Base-by-base conservation (phyloP, 2,329 filamentous ascomycete genomes). In the Furcasterigmium sp. region DNA sequence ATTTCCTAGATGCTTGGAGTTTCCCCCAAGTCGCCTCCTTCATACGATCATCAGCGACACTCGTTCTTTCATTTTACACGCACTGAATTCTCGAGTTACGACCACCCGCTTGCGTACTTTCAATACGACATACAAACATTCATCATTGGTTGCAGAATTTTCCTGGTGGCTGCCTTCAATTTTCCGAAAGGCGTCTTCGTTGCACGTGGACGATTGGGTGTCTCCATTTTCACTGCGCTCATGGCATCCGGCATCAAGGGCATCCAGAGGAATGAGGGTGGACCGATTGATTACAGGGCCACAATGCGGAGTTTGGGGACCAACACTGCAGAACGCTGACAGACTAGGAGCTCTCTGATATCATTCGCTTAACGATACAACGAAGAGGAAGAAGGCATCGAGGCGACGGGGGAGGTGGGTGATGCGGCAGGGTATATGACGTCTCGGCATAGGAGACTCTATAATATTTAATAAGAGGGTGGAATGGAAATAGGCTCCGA, bases 171-270 rank as follows among this genome's bases (percentile, higher is more conserved):
- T 15, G 32, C n/a, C 15, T 18, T 15, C 32, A 32, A 13, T 7
- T 8, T 13, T 15, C 29, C 17, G 8, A 30, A 30, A 17, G 14
- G 29, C 39, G 58, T 58, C 61, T 60, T 58, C 51, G 49, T 48
- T 71, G 66, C 72, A 71, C 64, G 72, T 72, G 72, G 61, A 70
- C 52, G 60, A 62, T 61, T 66, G 8, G 23, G 28, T 68, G 61
- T 68, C 65, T 71, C 70, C 65, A 67, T 67, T 68, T 68, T 37
- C 35, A 8, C 21, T 20, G 18, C 19, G 18, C 23, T 18, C 35
- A 37, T 25, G 35, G 65, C 59, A 67, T 67, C 68, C 55, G 65
- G 65, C 63, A 69, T 67, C 66, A 35, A 66, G 23, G 61, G 64
- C 63, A 68, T 68, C 64, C 70, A 70, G 65, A 70, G 62, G 58